Percentiles rank a stretch among this genome's conserved stretches.
These are phyloP conservation scores for Polytrichum commune DNA, from an alignment of 225 moss, liverwort and hornwort genomes.

Conservation along the genomic window DNA sequence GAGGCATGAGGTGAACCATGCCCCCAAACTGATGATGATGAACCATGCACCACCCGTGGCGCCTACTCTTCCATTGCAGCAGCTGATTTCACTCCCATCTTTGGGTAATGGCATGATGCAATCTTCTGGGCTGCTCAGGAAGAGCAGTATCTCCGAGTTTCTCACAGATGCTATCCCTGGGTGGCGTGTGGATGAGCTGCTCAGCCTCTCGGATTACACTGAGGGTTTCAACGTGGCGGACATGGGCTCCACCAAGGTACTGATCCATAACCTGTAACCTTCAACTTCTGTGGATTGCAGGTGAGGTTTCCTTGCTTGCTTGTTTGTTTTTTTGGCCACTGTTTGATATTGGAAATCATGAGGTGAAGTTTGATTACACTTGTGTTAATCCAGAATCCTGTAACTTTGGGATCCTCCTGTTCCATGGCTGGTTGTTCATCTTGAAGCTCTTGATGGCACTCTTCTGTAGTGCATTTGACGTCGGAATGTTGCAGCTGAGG, in stretches of 20 bases:
- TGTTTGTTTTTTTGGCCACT: too few relatives aligned
- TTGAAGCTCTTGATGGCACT: too few relatives aligned
- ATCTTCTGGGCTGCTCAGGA: slow-evolving; percentile 25
- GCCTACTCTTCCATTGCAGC: neutral
- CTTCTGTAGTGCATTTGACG: too few relatives aligned
- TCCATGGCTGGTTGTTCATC: too few relatives aligned
- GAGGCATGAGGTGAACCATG: slow-evolving; percentile 8
- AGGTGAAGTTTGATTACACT: too few relatives aligned
- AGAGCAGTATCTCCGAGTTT: slow-evolving; percentile 70
- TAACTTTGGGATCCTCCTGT: too few relatives aligned
- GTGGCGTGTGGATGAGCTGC: slow-evolving; percentile 76
- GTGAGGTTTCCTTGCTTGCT: too few relatives aligned
- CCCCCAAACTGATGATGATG: slow-evolving; percentile 7
- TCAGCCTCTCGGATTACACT: slow-evolving; percentile 62
- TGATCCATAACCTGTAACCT: too few relatives aligned
- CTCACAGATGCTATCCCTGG: slow-evolving; percentile 66
- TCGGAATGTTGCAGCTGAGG: too few relatives aligned
- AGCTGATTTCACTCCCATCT: slow-evolving; percentile 11
- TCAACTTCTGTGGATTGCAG: too few relatives aligned
- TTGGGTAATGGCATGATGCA: slow-evolving; percentile 11
- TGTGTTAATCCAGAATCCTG: too few relatives aligned
- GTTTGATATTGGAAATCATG: too few relatives aligned
- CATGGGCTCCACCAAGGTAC: slow-evolving; percentile 57
- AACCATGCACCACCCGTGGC: neutral
- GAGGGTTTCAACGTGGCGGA: slow-evolving; percentile 65